phyloP scores from a whole-genome alignment of 805 yeast species.

The Schwanniomyces yamadae region DNA sequence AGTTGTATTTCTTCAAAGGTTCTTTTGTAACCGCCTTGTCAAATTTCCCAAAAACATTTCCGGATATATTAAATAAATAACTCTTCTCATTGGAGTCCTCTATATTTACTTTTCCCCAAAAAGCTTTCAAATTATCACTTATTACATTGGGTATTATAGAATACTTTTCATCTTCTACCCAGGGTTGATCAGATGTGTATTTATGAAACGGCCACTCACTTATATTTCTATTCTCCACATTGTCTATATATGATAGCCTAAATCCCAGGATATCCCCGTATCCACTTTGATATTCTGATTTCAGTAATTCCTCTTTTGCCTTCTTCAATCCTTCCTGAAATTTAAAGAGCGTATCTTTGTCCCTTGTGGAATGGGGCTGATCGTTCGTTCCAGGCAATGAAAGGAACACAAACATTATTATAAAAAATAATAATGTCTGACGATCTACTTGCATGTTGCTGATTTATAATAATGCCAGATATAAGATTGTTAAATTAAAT shows the following conservation, averaged over 20 bases:
- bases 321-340: slow-evolving; percentile 24
- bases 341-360: slow-evolving; percentile 22
- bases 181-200: slow-evolving; percentile 40
- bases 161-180: slow-evolving; percentile 47
- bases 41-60: slow-evolving; percentile 35
- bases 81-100: slow-evolving; percentile 14
- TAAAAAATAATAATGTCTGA: slow-evolving; percentile 33
- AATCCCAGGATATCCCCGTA: slow-evolving; percentile 77
- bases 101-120: slow-evolving; percentile 48
- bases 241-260: slow-evolving; percentile 62
- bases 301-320: slow-evolving; percentile 25
- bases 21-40: slow-evolving; percentile 7
- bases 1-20: slow-evolving; percentile 11
- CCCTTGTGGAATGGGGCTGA: slow-evolving; percentile 25
- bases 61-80: slow-evolving; percentile 37
- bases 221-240: slow-evolving; percentile 39
- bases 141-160: slow-evolving; percentile 62
- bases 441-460: slow-evolving; percentile 22
- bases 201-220: slow-evolving; percentile 60
- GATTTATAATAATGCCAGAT: neutral
- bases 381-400: slow-evolving; percentile 29
- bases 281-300: slow-evolving; percentile 48
- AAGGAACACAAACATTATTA: slow-evolving; percentile 35
- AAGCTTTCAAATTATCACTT: slow-evolving; percentile 42
- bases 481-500: neutral